These are phyloP conservation scores for Xylaria arbuscula DNA, from an alignment of 2,329 filamentous ascomycete genomes.

Conservation along the genomic window DNA sequence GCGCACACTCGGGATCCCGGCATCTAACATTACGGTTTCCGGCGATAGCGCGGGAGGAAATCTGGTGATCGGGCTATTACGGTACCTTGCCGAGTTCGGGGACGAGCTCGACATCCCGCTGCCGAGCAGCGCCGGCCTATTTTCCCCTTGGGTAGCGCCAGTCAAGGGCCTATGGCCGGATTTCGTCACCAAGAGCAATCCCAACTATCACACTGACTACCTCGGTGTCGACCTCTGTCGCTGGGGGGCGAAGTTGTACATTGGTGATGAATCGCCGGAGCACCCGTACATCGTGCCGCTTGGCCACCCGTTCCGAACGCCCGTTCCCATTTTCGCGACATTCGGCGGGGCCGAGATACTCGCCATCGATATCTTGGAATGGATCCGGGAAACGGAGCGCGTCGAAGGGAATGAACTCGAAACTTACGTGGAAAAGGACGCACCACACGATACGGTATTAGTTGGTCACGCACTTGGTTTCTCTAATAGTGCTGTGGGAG, in stretches of 20 bases:
- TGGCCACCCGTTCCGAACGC: constrained; percentile 41
- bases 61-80: constrained; percentile 56
- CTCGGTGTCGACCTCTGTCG: constrained; percentile 51
- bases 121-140: constrained; percentile 53
- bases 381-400: constrained; percentile 61
- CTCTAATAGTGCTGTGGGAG: constrained; percentile 47
- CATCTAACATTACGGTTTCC: constrained; percentile 56
- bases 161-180: constrained; percentile 35
- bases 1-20: constrained; percentile 49
- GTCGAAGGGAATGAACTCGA: constrained; percentile 47
- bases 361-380: constrained; percentile 60
- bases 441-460: constrained; percentile 60
- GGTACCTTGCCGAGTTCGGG: constrained; percentile 58
- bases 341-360: constrained; percentile 47
- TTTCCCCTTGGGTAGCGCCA: constrained; percentile 46
- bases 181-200: constrained; percentile 32
- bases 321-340: constrained; percentile 43
- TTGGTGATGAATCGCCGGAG: constrained; percentile 39
- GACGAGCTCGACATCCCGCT: constrained; percentile 35
- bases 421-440: constrained; percentile 54
- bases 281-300: constrained; percentile 52
- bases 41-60: constrained; percentile 64
- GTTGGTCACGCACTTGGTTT: constrained; percentile 56
- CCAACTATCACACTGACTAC: constrained; percentile 53
- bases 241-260: constrained; percentile 57